Conservation (phyloP, 2,329 filamentous ascomycete species). For the Sclerotinia sclerotiorum region DNA sequence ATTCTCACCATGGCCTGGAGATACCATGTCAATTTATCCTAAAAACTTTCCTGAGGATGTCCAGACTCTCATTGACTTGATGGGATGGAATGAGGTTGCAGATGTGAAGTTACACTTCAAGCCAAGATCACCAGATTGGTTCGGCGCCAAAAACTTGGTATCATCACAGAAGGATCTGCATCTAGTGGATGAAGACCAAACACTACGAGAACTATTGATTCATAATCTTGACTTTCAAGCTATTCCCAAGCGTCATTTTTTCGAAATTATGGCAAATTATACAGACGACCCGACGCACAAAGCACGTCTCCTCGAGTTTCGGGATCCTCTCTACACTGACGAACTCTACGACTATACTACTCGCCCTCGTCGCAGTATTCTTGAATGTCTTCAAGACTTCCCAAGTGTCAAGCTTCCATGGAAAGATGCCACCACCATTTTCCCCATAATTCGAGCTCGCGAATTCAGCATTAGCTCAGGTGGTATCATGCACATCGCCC, state of each 20-base stretch:
- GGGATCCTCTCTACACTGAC: conserved; percentile 74
- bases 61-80: conserved; percentile 71
- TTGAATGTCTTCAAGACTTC: conserved; percentile 92
- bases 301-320: conserved; percentile 81
- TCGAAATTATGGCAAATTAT: conserved; percentile 74
- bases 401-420: conserved; percentile 78
- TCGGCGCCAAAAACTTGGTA: conserved; percentile 40
- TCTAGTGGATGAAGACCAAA: conserved; percentile 38
- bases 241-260: conserved; percentile 85
- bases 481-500: conserved; percentile 43
- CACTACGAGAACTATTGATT: conserved; percentile 72
- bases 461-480: conserved; percentile 92
- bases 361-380: conserved; percentile 81
- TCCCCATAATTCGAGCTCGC: conserved; percentile 81
- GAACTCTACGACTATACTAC: conserved; percentile 97
- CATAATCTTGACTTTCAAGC: conserved; percentile 87
- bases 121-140: conserved; percentile 32
- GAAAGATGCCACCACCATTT: conserved; percentile 66
- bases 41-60: conserved; percentile 85
- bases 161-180: conserved; percentile 38
- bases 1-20: conserved; percentile 62
- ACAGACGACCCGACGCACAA: conserved; percentile 70
- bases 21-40: conserved; percentile 78
- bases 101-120: conserved; percentile 64
- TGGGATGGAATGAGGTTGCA: conserved; percentile 74